Percentiles rank a stretch among this genome's conserved stretches.
phyloP scores from a whole-genome alignment of 768 basidiomycete genomes.

The Roridomyces roridus region DNA sequence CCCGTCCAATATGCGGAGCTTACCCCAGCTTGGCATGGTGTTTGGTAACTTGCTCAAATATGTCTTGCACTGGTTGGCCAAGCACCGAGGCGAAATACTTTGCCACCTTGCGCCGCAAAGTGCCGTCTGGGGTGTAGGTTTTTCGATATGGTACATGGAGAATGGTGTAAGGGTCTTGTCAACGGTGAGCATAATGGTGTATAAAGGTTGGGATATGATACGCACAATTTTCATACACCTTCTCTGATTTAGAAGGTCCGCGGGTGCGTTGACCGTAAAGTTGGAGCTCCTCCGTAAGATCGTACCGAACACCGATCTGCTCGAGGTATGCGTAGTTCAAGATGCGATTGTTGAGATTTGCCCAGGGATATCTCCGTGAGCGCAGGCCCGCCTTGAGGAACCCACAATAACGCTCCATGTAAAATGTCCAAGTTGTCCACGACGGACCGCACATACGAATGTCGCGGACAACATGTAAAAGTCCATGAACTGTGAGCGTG shows the following conservation, averaged over 20 bases:
- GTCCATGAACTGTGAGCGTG: conserved; percentile 37
- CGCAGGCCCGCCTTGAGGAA: conserved; percentile 29
- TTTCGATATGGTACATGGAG: conserved; percentile 22
- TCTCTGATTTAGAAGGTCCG: neutral
- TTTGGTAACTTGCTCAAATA: conserved; percentile 12
- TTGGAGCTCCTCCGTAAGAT: conserved; percentile 27
- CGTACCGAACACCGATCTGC: conserved; percentile 30
- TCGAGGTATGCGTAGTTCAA: conserved; percentile 33
- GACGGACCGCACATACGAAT: conserved; percentile 39
- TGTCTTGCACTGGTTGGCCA: neutral
- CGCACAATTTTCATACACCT: conserved; percentile 13
- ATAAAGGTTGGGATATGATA: neutral
- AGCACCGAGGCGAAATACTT: conserved; percentile 24
- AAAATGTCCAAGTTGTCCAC: conserved; percentile 42
- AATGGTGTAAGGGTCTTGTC: conserved; percentile 23
- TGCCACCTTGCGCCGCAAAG: conserved; percentile 16
- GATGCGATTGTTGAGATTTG: conserved; percentile 30
- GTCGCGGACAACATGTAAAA: conserved; percentile 38
- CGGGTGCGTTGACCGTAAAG: neutral
- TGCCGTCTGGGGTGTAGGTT: conserved; percentile 6
- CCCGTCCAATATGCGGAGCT: conserved; percentile 29
- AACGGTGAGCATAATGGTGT: no score
- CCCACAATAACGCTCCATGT: conserved; percentile 42
- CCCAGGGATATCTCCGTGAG: conserved; percentile 32
- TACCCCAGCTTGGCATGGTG: conserved; percentile 28